Base-by-base conservation (phyloP, 73 alveolate genomes). In the Paramecium sexaurelia region DNA sequence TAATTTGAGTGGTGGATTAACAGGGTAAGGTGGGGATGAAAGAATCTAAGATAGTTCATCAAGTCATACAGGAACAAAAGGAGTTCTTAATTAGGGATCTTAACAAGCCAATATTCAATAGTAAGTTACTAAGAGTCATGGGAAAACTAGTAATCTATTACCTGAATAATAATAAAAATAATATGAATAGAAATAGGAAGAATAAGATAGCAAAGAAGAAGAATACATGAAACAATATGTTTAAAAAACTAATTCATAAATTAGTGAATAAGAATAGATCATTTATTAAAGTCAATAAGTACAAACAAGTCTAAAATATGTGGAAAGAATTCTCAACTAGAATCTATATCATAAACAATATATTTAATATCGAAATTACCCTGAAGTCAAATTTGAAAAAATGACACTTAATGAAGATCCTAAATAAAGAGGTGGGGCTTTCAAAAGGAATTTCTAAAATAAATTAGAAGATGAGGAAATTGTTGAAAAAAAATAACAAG, bases 301-400 rank as follows among this genome's bases (percentile, higher is more conserved):
- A 13, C 27, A 56, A 6, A 55, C 78, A 6, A 55, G 87, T 39
- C 89, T 96, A 20, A 96, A 93, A 91, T 94, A 85, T 92, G 99
- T 98, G 55, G 99, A 98, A 85, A 96, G 99, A 95, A 95, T 98
- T 61, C 97, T 98, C 43, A 96, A 99, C 47, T 98, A 98, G 93
- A 93, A 98, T 78, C 94, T 96, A 55, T 98, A 97, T 91, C 99
- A 97, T 85, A 97, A 97, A 91, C 92, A 97, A 89, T 98, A 98
- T 57, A 98, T 98, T 82, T 94, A 97, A 19, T 98, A 98, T 92
- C 94, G 98, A 91, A 97, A 98, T 84, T 98, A 98, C 85, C 99
- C 99, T 17, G 96, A 92, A n/a, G 99, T 97, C 41, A 92, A 94
- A 33, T 92, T 97, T 73, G 95, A 96, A 17, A 95, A 93, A 56